Evolutionary conservation across 192 early-diverging fungal species (phyloP).

Genomic region (Glomus cerebriforme): DNA sequence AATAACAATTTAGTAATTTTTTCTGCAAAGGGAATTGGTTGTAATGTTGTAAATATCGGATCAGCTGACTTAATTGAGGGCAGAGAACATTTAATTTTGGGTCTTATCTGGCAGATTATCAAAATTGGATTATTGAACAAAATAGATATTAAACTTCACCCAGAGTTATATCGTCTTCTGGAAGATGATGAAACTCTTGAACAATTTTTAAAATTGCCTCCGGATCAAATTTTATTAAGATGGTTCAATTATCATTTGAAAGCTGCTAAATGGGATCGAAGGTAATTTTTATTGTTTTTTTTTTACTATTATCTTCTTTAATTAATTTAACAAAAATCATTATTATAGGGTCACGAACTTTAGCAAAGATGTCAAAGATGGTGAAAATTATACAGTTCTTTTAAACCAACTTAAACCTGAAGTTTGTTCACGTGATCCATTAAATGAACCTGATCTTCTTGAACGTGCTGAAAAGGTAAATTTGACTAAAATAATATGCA

Average conservation of each 20-base stretch:
- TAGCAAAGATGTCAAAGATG: constrained; percentile 89
- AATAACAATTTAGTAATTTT: constrained; percentile 99
- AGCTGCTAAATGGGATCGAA: constrained; percentile 82
- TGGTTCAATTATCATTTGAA: constrained; percentile 99
- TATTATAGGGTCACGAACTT: constrained; percentile 81
- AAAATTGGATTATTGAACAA: constrained; percentile 95
- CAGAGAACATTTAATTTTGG: constrained; percentile 94
- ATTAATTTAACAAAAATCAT: constrained; percentile 9
- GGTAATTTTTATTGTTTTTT: constrained; percentile 43
- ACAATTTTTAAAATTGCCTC: constrained; percentile 90
- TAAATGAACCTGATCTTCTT: constrained; percentile 74
- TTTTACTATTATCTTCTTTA: background rate
- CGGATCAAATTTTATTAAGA: constrained; percentile 94
- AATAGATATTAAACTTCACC: constrained; percentile 98
- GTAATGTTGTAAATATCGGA: constrained; percentile 98
- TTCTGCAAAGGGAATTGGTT: constrained; percentile 98
- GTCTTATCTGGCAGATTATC: constrained; percentile 99
- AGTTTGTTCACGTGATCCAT: constrained; percentile 77
- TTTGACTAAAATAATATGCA: background rate
- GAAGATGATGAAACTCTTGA: constrained; percentile 93
- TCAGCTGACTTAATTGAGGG: constrained; percentile 95
- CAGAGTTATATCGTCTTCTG: constrained; percentile 94
- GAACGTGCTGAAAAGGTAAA: constrained; percentile 79
- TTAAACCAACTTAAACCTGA: constrained; percentile 89
- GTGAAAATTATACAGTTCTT: constrained; percentile 93